These are phyloP conservation scores for Saccharomycopsis crataegensis DNA, from an alignment of 1,139 yeast genomes.

Conservation along the genomic window DNA sequence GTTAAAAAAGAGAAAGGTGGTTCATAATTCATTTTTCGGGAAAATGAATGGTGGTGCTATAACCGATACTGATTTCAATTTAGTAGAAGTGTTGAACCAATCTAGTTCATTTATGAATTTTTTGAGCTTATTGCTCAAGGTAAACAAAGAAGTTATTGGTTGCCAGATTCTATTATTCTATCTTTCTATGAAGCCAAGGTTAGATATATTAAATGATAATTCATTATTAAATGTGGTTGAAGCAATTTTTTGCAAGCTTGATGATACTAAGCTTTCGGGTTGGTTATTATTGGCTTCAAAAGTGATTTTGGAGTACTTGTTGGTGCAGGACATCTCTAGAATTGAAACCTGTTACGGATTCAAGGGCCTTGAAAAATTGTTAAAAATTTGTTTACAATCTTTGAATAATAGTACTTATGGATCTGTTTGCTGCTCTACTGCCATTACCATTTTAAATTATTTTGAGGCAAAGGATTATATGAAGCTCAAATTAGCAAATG, in stretches of 20 bases:
- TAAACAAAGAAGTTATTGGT: too few species aligned
- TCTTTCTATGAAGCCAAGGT: too few species aligned
- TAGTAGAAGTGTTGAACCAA: too few species aligned
- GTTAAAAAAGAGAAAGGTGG: not conserved
- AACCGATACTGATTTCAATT: too few species aligned
- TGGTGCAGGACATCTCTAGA: not conserved
- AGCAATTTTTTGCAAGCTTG: constrained; percentile 18
- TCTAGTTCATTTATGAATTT: too few species aligned
- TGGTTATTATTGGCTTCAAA: constrained; percentile 36
- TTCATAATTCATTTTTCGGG: too few species aligned
- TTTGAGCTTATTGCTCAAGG: too few species aligned
- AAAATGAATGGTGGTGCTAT: too few species aligned
- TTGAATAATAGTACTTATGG: constrained; percentile 32
- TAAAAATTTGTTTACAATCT: constrained; percentile 41
- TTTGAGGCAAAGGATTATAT: constrained; percentile 13
- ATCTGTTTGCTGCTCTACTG: constrained; percentile 29
- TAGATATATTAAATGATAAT: too few species aligned
- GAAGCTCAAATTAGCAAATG: not conserved
- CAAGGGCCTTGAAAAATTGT: constrained; percentile 23
- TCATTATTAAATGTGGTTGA: not conserved
- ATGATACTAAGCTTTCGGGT: constrained; percentile 24
- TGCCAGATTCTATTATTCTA: too few species aligned
- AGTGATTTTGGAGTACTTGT: constrained; percentile 25
- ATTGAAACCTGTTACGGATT: not conserved
- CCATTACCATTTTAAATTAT: constrained; percentile 25